A percentile compares a stretch with the other conserved stretches of the same genome.
Evolutionary conservation across 805 yeast genomes (phyloP).

Genomic region (Kodamaea fukazawae): DNA sequence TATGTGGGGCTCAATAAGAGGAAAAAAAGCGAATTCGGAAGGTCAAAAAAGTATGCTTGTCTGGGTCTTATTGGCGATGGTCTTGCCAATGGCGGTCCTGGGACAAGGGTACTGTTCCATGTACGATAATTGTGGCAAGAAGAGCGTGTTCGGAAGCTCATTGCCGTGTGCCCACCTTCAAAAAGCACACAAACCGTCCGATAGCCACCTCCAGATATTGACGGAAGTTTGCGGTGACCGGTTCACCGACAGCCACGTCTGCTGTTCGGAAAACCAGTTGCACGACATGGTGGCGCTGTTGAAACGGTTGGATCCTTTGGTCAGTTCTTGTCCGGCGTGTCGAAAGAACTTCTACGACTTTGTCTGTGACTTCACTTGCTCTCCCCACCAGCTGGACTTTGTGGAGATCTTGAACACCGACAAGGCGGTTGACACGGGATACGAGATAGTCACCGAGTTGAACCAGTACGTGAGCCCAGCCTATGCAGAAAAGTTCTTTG

Average conservation of each 20-base stretch:
- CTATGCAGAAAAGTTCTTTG: slow-evolving; percentile 65
- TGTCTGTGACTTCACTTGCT: slow-evolving; percentile 87
- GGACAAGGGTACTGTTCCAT: slow-evolving; percentile 42
- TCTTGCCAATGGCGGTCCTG: slow-evolving; percentile 4
- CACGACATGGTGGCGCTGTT: slow-evolving; percentile 44
- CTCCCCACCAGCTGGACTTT: slow-evolving; percentile 76
- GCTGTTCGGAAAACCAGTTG: slow-evolving; percentile 72
- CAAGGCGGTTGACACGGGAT: slow-evolving; percentile 46
- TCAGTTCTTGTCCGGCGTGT: slow-evolving; percentile 81
- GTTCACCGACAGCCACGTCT: slow-evolving; percentile 36
- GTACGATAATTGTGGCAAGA: slow-evolving; percentile 73
- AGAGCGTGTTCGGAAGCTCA: slow-evolving; percentile 69
- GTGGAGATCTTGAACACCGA: slow-evolving; percentile 60
- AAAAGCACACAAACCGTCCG: slow-evolving; percentile 46
- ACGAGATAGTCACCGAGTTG: slow-evolving; percentile 67
- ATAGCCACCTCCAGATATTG: slow-evolving; percentile 44
- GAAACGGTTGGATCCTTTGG: slow-evolving; percentile 39
- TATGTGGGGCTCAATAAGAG: no score
- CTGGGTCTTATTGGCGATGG: no score
- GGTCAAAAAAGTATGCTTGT: no score
- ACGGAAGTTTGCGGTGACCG: slow-evolving; percentile 62
- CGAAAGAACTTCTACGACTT: slow-evolving; percentile 76
- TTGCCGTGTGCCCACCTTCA: slow-evolving; percentile 73
- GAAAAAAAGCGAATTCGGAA: no score
- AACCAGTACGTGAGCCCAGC: slow-evolving; percentile 56